These are phyloP conservation scores for Hemileia vastatrix DNA, from an alignment of 1,284 basidiomycete species.

Conservation along the genomic window DNA sequence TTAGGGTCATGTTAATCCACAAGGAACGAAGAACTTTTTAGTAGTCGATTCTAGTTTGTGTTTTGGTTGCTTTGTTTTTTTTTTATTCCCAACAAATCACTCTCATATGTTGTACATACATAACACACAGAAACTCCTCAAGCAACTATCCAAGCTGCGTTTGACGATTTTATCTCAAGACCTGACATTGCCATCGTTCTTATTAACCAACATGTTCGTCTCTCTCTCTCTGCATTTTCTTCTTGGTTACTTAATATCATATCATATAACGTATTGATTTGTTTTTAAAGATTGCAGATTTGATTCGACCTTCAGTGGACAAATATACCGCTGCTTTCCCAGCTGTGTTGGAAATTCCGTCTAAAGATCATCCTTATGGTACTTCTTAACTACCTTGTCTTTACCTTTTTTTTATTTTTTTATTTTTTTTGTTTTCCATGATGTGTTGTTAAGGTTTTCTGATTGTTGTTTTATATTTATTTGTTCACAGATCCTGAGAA, in stretches of 20 bases:
- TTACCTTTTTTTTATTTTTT: neutral
- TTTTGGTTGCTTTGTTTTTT: neutral
- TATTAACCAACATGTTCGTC: conserved; percentile 86
- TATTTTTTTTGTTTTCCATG: neutral
- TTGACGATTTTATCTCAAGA: conserved; percentile 82
- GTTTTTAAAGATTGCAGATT: conserved; percentile 69
- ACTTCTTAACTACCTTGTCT: conserved; percentile 37
- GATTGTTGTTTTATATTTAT: neutral
- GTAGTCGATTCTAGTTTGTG: conserved; percentile 76
- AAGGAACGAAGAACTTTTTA: conserved; percentile 90
- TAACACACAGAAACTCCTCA: conserved; percentile 66
- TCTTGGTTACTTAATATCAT: conserved; percentile 12
- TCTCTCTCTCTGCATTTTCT: neutral
- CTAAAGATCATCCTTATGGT: conserved; percentile 57
- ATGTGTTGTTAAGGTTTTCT: neutral
- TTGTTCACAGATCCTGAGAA: conserved; percentile 74
- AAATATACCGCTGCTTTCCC: conserved; percentile 93
- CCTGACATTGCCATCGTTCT: conserved; percentile 88
- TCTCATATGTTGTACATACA: neutral
- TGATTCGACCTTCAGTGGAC: conserved; percentile 89
- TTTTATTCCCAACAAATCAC: neutral
- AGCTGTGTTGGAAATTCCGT: conserved; percentile 91
- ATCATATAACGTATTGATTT: neutral
- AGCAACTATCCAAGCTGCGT: conserved; percentile 73
- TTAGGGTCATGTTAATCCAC: conserved; percentile 62